Conservation (phyloP, 2,329 filamentous ascomycete genomes). For the Trichoderma hamatum region DNA sequence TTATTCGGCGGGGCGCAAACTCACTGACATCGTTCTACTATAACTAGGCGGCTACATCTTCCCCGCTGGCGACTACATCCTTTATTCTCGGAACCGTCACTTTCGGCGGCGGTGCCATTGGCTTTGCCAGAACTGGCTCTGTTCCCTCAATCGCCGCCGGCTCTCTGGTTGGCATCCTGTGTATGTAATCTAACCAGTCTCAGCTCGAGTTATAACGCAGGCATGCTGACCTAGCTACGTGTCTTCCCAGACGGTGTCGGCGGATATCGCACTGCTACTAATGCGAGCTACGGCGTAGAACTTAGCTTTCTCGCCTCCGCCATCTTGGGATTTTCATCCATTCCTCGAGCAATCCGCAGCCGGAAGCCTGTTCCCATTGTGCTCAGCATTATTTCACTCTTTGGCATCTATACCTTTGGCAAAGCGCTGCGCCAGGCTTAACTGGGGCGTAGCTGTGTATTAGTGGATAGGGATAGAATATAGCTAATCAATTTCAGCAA, state of each 20-base stretch:
- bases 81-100: conserved; percentile 80
- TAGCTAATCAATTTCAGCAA: not conserved
- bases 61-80: conserved; percentile 57
- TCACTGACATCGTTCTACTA: not conserved
- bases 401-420: conserved; percentile 80
- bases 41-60: conserved; percentile 3
- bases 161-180: conserved; percentile 72
- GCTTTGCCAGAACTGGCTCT: conserved; percentile 83
- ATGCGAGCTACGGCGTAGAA: conserved; percentile 81
- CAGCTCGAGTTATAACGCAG: not conserved
- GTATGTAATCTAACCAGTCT: conserved; percentile 44
- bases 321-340: conserved; percentile 79
- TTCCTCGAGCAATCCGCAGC: conserved; percentile 82
- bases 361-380: conserved; percentile 82
- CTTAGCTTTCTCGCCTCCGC: conserved; percentile 84
- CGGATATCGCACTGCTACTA: conserved; percentile 76
- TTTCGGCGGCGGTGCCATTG: conserved; percentile 82
- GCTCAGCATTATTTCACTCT: conserved; percentile 76
- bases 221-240: conserved; percentile 3
- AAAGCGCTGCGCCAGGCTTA: conserved; percentile 58
- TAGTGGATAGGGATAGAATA: conserved; percentile 1
- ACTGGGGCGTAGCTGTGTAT: not conserved
- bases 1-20: not conserved
- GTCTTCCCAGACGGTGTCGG: conserved; percentile 68
- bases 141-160: conserved; percentile 86